phyloP scores from a whole-genome alignment of 768 basidiomycete genomes.

The Galerina sulciceps region DNA sequence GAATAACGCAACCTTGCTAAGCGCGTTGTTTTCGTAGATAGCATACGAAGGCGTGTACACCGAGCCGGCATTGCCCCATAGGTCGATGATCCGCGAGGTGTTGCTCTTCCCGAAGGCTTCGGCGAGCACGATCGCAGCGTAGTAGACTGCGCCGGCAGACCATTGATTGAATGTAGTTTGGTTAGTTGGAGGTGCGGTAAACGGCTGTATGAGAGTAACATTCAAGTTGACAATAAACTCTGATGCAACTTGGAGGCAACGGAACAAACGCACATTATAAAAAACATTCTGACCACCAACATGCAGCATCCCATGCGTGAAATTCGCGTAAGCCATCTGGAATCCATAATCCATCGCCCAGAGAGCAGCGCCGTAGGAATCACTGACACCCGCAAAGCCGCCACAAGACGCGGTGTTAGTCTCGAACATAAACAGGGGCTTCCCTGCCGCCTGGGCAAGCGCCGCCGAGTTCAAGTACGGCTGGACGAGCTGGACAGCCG shows the following conservation, averaged over 20 bases:
- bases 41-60: slow-evolving; percentile 49
- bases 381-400: slow-evolving; percentile 66
- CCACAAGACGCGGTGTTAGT: slow-evolving; percentile 74
- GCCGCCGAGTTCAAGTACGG: slow-evolving; percentile 54
- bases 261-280: slow-evolving; percentile 61
- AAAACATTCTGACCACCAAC: slow-evolving; percentile 69
- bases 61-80: slow-evolving; percentile 7
- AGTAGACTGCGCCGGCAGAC: slow-evolving; percentile 77
- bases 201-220: too few species aligned
- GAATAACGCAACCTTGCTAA: slow-evolving; percentile 65
- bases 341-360: slow-evolving; percentile 67
- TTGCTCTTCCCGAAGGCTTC: slow-evolving; percentile 70
- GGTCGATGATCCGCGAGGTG: slow-evolving; percentile 46
- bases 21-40: slow-evolving; percentile 71
- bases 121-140: slow-evolving; percentile 68
- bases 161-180: slow-evolving; percentile 62
- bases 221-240: neutral
- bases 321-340: slow-evolving; percentile 66
- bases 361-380: slow-evolving; percentile 64
- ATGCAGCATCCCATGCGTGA: slow-evolving; percentile 56
- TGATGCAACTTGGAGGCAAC: neutral
- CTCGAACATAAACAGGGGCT: slow-evolving; percentile 70
- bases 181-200: slow-evolving; percentile 49
- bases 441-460: slow-evolving; percentile 44
- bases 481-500: slow-evolving; percentile 51